Conservation (phyloP, 495 filamentous ascomycete genomes). For the Sordaria brevicollis region DNA sequence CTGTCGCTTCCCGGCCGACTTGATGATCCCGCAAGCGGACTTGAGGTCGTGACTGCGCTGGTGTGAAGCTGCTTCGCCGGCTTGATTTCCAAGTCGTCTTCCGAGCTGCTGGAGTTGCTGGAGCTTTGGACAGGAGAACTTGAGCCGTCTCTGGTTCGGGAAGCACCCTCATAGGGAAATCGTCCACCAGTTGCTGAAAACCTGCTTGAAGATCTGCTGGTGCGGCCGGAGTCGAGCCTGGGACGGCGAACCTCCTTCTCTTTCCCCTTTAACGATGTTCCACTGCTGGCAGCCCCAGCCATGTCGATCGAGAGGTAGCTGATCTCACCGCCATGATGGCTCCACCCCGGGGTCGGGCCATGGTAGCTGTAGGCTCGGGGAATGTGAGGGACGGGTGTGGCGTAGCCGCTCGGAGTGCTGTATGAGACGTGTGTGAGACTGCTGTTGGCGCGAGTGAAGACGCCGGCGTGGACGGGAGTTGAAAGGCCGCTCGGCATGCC, state of each 20-base stretch:
- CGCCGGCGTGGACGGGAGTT: conserved; percentile 12
- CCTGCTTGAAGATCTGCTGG: conserved; percentile 22
- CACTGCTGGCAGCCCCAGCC: neutral
- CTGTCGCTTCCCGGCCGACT: conserved; percentile 8
- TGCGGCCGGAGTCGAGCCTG: conserved; percentile 12
- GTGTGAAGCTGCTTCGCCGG: conserved; percentile 6
- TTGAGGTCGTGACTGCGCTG: neutral
- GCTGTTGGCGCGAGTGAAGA: conserved; percentile 32
- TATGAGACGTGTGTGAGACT: conserved; percentile 32
- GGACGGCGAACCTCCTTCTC: conserved; percentile 25
- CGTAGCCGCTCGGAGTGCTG: conserved; percentile 21
- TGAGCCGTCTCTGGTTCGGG: conserved; percentile 1
- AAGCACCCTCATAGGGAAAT: conserved; percentile 1
- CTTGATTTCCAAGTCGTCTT: conserved; percentile 27
- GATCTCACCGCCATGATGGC: conserved; percentile 8
- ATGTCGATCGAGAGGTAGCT: conserved; percentile 11
- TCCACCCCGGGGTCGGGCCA: conserved; percentile 25
- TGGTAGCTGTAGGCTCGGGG: conserved; percentile 33
- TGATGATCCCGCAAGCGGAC: neutral
- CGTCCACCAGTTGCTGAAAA: conserved; percentile 4
- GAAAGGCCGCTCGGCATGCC: conserved; percentile 18
- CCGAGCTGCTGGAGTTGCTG: conserved; percentile 23
- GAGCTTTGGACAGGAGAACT: conserved; percentile 17
- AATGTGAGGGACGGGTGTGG: conserved; percentile 29
- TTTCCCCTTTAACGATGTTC: conserved; percentile 8